Conservation (phyloP, 2,329 filamentous ascomycete species). For the Apiospora koreana region DNA sequence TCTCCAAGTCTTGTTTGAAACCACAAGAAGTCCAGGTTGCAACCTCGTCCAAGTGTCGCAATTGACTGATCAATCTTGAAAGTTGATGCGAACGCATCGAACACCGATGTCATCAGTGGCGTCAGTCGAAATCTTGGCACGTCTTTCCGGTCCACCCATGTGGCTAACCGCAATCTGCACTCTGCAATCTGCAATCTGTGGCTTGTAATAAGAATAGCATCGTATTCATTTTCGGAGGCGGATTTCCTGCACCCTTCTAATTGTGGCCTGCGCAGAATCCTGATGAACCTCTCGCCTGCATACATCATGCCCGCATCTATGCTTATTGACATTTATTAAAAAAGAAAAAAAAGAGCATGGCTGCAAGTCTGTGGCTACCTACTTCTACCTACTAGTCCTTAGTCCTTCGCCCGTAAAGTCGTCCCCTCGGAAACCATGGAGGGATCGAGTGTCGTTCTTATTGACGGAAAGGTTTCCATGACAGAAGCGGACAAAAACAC, state of each 20-base stretch:
- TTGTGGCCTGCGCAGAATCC: neutral
- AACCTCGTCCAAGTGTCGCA: neutral
- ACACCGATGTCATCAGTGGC: conserved; percentile 6
- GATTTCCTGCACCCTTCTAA: neutral
- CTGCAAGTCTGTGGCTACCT: neutral
- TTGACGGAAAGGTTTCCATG: neutral
- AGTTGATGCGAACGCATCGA: neutral
- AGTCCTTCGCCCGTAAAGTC: neutral
- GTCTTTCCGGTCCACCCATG: neutral
- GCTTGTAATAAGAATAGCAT: conserved; percentile 3
- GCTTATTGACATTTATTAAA: neutral
- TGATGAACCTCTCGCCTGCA: neutral
- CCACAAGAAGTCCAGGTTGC: neutral
- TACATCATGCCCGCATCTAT: neutral
- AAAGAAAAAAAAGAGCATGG: neutral
- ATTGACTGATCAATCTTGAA: neutral
- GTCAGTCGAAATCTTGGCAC: neutral
- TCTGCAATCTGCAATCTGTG: conserved; percentile 2
- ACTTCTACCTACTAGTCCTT: no score
- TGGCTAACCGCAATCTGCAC: conserved; percentile 5
- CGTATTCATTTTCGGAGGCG: conserved; percentile 1
- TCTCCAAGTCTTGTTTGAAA: neutral
- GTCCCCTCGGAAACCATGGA: neutral
- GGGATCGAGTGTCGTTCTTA: neutral
- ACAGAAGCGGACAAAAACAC: neutral